A percentile compares a stretch with the other conserved stretches of the same genome.
Conservation (phyloP, 2,329 filamentous ascomycete genomes). For the Aspergillus versicolor region DNA sequence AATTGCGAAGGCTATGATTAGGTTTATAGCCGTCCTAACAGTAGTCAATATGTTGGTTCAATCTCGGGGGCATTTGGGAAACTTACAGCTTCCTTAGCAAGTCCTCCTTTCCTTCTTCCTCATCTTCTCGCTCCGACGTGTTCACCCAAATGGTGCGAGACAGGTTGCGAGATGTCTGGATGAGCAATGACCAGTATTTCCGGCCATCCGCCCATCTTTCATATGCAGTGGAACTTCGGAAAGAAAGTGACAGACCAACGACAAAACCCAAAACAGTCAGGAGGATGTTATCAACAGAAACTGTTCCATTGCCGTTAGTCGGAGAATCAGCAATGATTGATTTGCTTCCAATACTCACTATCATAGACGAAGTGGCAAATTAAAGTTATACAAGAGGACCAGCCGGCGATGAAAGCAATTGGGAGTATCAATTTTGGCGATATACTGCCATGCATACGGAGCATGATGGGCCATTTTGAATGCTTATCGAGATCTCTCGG, state of each 20-base stretch:
- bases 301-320: not conserved
- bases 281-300: slow-evolving; percentile 61
- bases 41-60: slow-evolving; percentile 14
- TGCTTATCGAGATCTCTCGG: slow-evolving; percentile 70
- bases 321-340: slow-evolving; percentile 4
- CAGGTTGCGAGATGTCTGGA: slow-evolving; percentile 56
- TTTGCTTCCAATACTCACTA: slow-evolving; percentile 26
- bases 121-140: slow-evolving; percentile 56
- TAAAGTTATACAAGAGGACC: slow-evolving; percentile 65
- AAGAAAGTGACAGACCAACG: slow-evolving; percentile 74
- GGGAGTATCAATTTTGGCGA: slow-evolving; percentile 73
- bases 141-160: slow-evolving; percentile 82
- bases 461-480: slow-evolving; percentile 73
- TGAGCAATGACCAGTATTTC: slow-evolving; percentile 61
- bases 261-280: slow-evolving; percentile 80
- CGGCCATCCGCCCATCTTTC: slow-evolving; percentile 68
- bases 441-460: slow-evolving; percentile 74
- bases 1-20: slow-evolving; percentile 74
- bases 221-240: slow-evolving; percentile 74
- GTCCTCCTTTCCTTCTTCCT: slow-evolving; percentile 61
- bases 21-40: slow-evolving; percentile 64
- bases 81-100: slow-evolving; percentile 64
- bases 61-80: too few relatives aligned
- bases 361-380: slow-evolving; percentile 50
- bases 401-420: slow-evolving; percentile 59